These are phyloP conservation scores for Plenodomus lindquistii DNA, from an alignment of 2,329 filamentous ascomycete genomes.

Conservation along the genomic window DNA sequence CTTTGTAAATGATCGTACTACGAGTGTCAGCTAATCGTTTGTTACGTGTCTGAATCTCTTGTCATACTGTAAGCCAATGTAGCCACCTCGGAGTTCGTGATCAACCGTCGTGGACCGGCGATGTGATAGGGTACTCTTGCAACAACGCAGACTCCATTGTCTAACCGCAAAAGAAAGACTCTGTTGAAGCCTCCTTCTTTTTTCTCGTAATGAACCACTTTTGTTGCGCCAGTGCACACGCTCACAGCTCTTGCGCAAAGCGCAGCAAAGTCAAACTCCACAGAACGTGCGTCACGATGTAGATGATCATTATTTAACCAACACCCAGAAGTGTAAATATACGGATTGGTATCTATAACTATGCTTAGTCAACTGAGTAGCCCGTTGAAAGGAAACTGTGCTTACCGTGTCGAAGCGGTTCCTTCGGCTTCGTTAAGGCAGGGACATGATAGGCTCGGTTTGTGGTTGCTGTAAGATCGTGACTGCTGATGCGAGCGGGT, in stretches of 20 bases:
- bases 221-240: conserved; percentile 37
- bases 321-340: conserved; percentile 19
- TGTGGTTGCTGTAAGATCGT: too few relatives aligned
- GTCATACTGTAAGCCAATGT: conserved; percentile 46
- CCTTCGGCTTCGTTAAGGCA: too few relatives aligned
- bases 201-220: conserved; percentile 42
- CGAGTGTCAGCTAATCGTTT: background rate
- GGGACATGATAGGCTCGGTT: too few relatives aligned
- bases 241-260: conserved; percentile 42
- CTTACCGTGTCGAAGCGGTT: too few relatives aligned
- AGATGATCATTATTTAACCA: conserved; percentile 42
- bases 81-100: conserved; percentile 49
- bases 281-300: conserved; percentile 39
- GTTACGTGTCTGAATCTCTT: too few relatives aligned
- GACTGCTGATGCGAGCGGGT: too few relatives aligned
- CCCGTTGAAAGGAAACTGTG: too few relatives aligned
- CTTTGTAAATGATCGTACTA: conserved; percentile 41
- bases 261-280: conserved; percentile 45
- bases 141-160: conserved; percentile 43
- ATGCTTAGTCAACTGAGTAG: too few relatives aligned
- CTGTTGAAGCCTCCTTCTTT: conserved; percentile 49
- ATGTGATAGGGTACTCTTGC: conserved; percentile 46
- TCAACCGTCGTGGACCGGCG: conserved; percentile 43
- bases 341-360: conserved; percentile 4
- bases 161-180: conserved; percentile 45